These are phyloP conservation scores for Malassezia arunalokei DNA, from an alignment of 1,284 basidiomycete genomes.

Conservation along the genomic window DNA sequence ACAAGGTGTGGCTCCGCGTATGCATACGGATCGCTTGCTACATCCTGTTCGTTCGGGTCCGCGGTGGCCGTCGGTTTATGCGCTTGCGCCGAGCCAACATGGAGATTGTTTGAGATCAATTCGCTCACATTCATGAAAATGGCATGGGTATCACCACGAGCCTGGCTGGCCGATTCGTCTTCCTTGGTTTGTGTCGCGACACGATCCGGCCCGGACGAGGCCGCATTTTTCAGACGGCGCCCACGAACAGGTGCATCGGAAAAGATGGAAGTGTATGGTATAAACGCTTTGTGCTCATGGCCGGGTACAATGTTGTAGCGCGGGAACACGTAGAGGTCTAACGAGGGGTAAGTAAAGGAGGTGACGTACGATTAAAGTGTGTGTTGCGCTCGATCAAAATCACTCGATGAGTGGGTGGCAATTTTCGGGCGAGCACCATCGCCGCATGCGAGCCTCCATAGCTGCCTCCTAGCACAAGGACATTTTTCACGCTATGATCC, in stretches of 20 bases:
- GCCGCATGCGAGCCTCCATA: conserved; percentile 44
- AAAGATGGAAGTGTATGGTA: conserved; percentile 57
- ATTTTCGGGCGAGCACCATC: conserved; percentile 46
- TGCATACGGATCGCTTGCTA: neutral
- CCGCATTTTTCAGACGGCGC: neutral
- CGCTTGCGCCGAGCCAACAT: neutral
- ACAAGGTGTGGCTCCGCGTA: conserved; percentile 34
- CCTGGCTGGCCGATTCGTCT: neutral
- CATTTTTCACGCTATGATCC: conserved; percentile 24
- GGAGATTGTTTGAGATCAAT: neutral
- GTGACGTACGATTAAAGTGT: conserved; percentile 47
- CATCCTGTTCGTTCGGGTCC: neutral
- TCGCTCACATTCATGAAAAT: conserved; percentile 1
- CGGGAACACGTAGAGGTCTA: conserved; percentile 52
- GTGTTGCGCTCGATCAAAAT: conserved; percentile 50
- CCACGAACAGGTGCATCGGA: conserved; percentile 56
- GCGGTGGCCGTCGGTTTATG: neutral
- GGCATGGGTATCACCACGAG: neutral
- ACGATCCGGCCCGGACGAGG: neutral
- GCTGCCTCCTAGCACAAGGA: conserved; percentile 45
- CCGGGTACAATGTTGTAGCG: conserved; percentile 48
- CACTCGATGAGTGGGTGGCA: conserved; percentile 48
- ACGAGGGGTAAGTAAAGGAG: neutral
- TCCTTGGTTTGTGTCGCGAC: neutral
- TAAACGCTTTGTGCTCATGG: conserved; percentile 53